Evolutionary conservation across 176 grass and related monocot genomes (phyloP).

Genomic region (Carex kokanica): DNA sequence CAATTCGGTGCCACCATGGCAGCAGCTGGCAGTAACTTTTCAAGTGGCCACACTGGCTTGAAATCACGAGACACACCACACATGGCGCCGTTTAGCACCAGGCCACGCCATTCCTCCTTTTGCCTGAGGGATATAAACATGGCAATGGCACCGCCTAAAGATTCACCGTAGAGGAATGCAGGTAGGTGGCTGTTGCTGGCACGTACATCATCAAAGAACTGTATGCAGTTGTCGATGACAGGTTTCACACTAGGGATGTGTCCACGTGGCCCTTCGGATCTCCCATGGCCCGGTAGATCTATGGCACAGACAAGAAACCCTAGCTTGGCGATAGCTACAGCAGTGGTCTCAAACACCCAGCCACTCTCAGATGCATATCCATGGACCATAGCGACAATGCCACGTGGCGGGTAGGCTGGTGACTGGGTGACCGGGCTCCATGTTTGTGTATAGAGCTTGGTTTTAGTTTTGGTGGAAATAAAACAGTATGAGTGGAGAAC

Average conservation of each 20-base stretch:
- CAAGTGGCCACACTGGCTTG: slow-evolving; percentile 42
- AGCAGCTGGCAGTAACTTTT: slow-evolving; percentile 33
- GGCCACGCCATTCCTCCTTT: slow-evolving; percentile 22
- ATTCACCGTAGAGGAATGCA: slow-evolving; percentile 46
- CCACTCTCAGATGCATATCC: slow-evolving; percentile 38
- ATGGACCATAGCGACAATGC: slow-evolving; percentile 43
- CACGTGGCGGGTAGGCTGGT: background rate
- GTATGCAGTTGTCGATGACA: slow-evolving; percentile 27
- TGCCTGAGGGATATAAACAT: slow-evolving; percentile 27
- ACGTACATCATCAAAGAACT: slow-evolving; percentile 32
- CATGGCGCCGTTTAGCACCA: slow-evolving; percentile 42
- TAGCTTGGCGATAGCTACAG: slow-evolving; percentile 38
- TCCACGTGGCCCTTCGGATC: slow-evolving; percentile 30
- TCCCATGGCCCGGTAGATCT: slow-evolving; percentile 37
- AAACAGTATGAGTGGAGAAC: slow-evolving; percentile 30
- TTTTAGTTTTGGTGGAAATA: slow-evolving; percentile 19
- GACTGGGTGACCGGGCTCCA: slow-evolving; percentile 23
- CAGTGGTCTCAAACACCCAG: slow-evolving; percentile 42
- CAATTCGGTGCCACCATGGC: slow-evolving; percentile 30
- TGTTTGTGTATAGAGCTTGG: slow-evolving; percentile 36
- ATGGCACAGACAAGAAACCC: slow-evolving; percentile 39
- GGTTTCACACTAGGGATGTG: slow-evolving; percentile 27
- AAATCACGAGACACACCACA: slow-evolving; percentile 36
- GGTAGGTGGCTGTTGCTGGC: slow-evolving; percentile 15
- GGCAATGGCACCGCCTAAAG: slow-evolving; percentile 37